A percentile compares a stretch with the other conserved stretches of the same genome.
These are phyloP conservation scores for Calendula officinalis DNA, from an alignment of 129 eudicot genomes.

Conservation along the genomic window DNA sequence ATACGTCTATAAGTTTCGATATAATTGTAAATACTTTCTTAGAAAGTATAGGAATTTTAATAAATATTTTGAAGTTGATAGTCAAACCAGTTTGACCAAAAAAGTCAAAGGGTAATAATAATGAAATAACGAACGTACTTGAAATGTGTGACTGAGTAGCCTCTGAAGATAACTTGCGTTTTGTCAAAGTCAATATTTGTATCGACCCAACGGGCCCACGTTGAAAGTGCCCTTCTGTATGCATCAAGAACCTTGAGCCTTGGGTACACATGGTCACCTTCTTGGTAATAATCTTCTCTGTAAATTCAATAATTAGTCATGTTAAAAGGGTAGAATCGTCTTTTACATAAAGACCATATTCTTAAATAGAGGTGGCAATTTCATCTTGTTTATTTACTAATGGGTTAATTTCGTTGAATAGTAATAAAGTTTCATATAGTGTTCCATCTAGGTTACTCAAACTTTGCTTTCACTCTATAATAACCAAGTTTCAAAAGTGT, in stretches of 20 bases:
- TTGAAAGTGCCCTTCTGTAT: conserved; percentile 67
- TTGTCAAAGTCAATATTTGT: conserved; percentile 46
- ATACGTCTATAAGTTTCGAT: neutral
- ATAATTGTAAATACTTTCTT: neutral
- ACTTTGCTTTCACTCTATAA: too few relatives aligned
- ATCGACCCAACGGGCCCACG: conserved; percentile 97
- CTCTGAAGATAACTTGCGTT: conserved; percentile 87
- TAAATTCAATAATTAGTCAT: conserved; percentile 6
- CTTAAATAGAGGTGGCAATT: neutral
- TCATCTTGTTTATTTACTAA: neutral
- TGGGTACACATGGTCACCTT: conserved; percentile 81
- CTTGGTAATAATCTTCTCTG: conserved; percentile 95
- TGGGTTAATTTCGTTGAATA: too few relatives aligned
- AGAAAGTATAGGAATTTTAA: neutral
- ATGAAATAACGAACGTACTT: conserved; percentile 64
- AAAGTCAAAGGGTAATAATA: neutral
- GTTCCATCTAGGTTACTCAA: too few relatives aligned
- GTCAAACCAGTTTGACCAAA: neutral
- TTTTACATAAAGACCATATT: neutral
- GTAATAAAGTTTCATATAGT: too few relatives aligned
- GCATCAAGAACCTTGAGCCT: conserved; percentile 89
- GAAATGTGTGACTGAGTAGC: conserved; percentile 90
- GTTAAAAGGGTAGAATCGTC: neutral
- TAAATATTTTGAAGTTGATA: neutral
- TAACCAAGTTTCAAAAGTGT: too few relatives aligned